Evolutionary conservation across 2,329 filamentous ascomycete genomes (phyloP).

Genomic region (Phialocephala sp.): DNA sequence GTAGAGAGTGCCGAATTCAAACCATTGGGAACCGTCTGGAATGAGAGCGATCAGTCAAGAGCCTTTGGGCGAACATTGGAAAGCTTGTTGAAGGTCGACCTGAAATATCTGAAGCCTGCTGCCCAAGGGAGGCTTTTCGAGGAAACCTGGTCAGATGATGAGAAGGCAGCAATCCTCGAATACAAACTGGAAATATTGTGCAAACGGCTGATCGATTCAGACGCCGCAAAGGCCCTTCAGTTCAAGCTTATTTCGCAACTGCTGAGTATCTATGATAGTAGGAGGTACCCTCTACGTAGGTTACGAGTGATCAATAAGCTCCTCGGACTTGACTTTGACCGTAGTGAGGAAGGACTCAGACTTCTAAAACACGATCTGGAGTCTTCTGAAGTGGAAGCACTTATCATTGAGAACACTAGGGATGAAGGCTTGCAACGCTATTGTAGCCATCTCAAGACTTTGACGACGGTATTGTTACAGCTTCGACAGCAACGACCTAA

Average conservation of each 20-base stretch:
- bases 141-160: conserved; percentile 50
- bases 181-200: conserved; percentile 58
- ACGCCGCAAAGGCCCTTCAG: conserved; percentile 27
- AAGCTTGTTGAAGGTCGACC: conserved; percentile 64
- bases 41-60: conserved; percentile 53
- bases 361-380: conserved; percentile 26
- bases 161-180: conserved; percentile 64
- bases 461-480: conserved; percentile 36
- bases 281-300: conserved; percentile 40
- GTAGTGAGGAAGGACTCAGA: conserved; percentile 22
- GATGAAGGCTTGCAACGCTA: conserved; percentile 38
- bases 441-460: conserved; percentile 34
- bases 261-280: conserved; percentile 36
- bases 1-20: conserved; percentile 54
- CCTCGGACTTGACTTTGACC: conserved; percentile 31
- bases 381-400: conserved; percentile 5
- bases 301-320: conserved; percentile 38
- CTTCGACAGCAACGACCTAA: conserved; percentile 36
- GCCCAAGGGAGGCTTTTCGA: conserved; percentile 48
- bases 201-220: conserved; percentile 28
- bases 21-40: conserved; percentile 60
- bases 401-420: conserved; percentile 29
- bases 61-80: conserved; percentile 64
- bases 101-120: conserved; percentile 62
- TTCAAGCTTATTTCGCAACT: conserved; percentile 34